Conservation (phyloP, 257 asterid genomes). For the Scutellaria minor region DNA sequence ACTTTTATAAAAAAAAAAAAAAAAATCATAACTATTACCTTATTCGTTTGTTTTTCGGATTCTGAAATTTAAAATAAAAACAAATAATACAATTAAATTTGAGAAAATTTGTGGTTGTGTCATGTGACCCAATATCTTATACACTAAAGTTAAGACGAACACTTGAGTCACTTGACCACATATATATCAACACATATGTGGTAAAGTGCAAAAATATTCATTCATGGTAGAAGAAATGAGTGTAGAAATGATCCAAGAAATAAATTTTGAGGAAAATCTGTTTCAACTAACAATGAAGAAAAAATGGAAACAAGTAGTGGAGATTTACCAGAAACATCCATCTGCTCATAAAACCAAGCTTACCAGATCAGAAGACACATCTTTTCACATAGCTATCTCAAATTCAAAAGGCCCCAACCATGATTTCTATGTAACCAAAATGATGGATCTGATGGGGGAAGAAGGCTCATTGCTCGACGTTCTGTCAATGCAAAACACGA, state of each 20-base stretch:
- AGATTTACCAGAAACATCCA: not conserved
- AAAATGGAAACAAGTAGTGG: slow-evolving; percentile 36
- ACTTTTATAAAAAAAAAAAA: too few species aligned
- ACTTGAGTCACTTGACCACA: too few species aligned
- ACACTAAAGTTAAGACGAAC: too few species aligned
- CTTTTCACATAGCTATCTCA: slow-evolving; percentile 53
- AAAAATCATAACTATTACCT: too few species aligned
- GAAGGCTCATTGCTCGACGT: not conserved
- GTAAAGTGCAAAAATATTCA: too few species aligned
- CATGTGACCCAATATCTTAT: too few species aligned
- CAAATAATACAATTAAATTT: too few species aligned
- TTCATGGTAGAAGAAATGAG: not conserved
- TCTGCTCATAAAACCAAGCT: slow-evolving; percentile 30
- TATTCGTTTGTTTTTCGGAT: too few species aligned
- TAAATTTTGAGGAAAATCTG: slow-evolving; percentile 12
- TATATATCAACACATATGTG: too few species aligned
- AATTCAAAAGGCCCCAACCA: slow-evolving; percentile 14
- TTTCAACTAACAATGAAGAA: slow-evolving; percentile 42
- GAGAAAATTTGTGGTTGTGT: too few species aligned
- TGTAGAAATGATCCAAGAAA: not conserved
- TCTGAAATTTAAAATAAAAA: too few species aligned
- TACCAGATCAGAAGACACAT: slow-evolving; percentile 50
- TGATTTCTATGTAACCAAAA: not conserved
- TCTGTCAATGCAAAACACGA: slow-evolving; percentile 28
- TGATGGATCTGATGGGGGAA: slow-evolving; percentile 31